phyloP scores from a whole-genome alignment of 441 rosid genomes.

The Gossypium laxum region DNA sequence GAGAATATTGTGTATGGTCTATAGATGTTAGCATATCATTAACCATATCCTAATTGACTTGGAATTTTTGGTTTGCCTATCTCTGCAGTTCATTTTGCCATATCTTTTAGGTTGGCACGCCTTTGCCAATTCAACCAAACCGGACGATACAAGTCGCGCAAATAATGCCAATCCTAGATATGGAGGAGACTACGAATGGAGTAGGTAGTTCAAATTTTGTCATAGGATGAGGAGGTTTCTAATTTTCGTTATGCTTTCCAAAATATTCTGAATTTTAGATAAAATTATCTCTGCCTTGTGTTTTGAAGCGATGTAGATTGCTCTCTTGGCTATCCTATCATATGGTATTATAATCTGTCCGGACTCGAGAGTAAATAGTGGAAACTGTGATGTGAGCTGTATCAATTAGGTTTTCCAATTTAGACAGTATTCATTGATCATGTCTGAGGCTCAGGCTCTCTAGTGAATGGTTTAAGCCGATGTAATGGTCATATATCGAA shows the following conservation, averaged over 20 bases:
- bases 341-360: background rate
- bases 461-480: background rate
- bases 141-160: constrained; percentile 29
- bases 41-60: background rate
- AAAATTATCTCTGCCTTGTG: background rate
- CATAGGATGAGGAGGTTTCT: background rate
- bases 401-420: background rate
- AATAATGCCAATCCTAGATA: constrained; percentile 44
- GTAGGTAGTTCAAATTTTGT: constrained; percentile 30
- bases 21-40: background rate
- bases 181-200: constrained; percentile 79
- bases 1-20: background rate
- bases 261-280: background rate
- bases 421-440: background rate
- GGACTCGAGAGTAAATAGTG: background rate
- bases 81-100: constrained; percentile 65
- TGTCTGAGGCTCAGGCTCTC: background rate
- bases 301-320: background rate
- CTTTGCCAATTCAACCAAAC: constrained; percentile 48
- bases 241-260: background rate
- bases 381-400: background rate
- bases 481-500: background rate
- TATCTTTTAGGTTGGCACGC: constrained; percentile 83
- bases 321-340: background rate
- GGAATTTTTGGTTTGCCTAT: background rate